A percentile compares a stretch with the other conserved stretches of the same genome.
phyloP scores from a whole-genome alignment of 2,329 filamentous ascomycete genomes.

The Neoscytalidium dimidiatum region DNA sequence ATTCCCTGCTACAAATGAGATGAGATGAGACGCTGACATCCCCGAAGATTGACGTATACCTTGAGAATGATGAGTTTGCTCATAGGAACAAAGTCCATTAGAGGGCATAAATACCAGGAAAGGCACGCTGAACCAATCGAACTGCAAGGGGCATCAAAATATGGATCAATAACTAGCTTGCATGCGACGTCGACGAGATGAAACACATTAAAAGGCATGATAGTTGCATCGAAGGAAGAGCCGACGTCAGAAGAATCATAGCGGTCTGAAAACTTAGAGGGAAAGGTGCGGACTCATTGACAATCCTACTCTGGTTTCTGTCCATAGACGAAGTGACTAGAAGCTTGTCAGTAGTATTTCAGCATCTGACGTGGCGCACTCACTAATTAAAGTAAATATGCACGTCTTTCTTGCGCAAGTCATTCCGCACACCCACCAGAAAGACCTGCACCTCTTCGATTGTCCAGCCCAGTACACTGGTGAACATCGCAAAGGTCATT shows the following conservation, averaged over 20 bases:
- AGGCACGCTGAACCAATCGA: no score
- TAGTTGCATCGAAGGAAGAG: no score
- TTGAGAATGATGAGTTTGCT: slow-evolving; percentile 1
- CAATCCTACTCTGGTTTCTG: not conserved
- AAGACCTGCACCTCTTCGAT: slow-evolving; percentile 46
- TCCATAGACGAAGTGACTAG: not conserved
- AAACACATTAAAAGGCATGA: no score
- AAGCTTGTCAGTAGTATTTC: not conserved
- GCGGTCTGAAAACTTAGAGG: no score
- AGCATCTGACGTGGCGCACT: not conserved
- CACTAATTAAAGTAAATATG: not conserved
- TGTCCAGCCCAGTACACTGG: slow-evolving; percentile 44
- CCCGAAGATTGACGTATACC: slow-evolving; percentile 1
- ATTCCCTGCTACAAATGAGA: not conserved
- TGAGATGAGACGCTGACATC: not conserved
- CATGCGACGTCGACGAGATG: no score
- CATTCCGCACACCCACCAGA: not conserved
- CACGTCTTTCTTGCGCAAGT: not conserved
- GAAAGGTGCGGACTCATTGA: not conserved
- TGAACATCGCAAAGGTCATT: slow-evolving; percentile 45
- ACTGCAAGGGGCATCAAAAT: no score
- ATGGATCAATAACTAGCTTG: no score
- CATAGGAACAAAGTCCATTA: not conserved
- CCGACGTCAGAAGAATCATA: no score
- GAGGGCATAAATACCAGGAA: no score